Evolutionary conservation across 306 rosid species (phyloP).

Genomic region (Cicer yamashitae): DNA sequence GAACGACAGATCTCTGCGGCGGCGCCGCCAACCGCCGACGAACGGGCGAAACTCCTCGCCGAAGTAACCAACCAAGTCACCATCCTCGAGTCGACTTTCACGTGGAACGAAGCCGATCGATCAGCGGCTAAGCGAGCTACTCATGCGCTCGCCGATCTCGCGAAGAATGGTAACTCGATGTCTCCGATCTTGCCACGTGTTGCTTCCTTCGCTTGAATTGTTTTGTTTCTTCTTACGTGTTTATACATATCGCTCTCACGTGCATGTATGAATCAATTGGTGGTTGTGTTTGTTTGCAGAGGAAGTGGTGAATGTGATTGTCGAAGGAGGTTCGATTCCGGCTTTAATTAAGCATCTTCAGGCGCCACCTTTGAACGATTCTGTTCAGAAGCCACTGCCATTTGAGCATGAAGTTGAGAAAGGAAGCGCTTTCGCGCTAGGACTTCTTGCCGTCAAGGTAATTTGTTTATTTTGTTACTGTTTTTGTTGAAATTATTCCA

Average conservation of each 20-base stretch:
- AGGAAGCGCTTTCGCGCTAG: conserved; percentile 94
- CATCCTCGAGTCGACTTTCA: conserved; percentile 72
- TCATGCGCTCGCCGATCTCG: conserved; percentile 96
- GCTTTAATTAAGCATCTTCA: conserved; percentile 88
- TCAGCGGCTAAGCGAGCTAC: conserved; percentile 94
- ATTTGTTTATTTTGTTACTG: conserved; percentile 28
- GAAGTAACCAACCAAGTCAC: conserved; percentile 70
- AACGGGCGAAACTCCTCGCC: conserved; percentile 62
- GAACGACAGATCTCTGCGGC: conserved; percentile 66
- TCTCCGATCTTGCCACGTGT: conserved; percentile 52
- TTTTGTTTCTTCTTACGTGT: conserved; percentile 24
- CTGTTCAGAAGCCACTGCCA: conserved; percentile 66
- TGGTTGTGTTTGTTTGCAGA: conserved; percentile 66
- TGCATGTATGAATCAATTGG: conserved; percentile 10
- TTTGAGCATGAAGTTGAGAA: conserved; percentile 98
- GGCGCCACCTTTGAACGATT: conserved; percentile 67
- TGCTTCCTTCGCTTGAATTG: conserved; percentile 42
- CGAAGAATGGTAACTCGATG: conserved; percentile 74
- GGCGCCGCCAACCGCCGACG: conserved; percentile 70
- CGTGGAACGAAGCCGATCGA: conserved; percentile 88
- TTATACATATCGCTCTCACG: conserved; percentile 26
- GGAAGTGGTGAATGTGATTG: conserved; percentile 94
- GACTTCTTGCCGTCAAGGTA: conserved; percentile 98
- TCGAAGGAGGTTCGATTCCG: conserved; percentile 94
- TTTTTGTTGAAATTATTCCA: background rate